phyloP scores from a whole-genome alignment of 2,329 filamentous ascomycete genomes.

The Lecanicillium sp. region DNA sequence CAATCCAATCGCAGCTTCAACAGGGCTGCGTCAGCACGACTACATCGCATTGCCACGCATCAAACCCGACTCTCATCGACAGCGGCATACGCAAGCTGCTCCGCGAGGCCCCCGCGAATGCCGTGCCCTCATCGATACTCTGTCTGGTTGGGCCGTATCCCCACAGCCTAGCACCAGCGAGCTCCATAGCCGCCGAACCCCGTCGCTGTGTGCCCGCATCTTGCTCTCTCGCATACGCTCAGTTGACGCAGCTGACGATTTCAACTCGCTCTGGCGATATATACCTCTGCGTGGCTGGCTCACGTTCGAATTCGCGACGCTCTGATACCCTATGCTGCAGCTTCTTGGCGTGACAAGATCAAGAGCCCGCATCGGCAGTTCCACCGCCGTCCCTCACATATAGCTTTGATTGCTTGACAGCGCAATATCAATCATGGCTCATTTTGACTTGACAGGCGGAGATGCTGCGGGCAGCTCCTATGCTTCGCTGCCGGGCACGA shows the following conservation, averaged over 20 bases:
- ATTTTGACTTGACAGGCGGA: constrained; percentile 24
- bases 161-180: neutral
- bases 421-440: constrained; percentile 22
- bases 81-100: constrained; percentile 7
- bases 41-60: neutral
- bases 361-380: too few species aligned
- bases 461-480: constrained; percentile 25
- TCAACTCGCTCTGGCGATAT: too few species aligned
- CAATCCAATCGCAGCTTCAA: neutral
- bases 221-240: neutral
- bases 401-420: neutral
- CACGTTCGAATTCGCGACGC: neutral
- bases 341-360: neutral
- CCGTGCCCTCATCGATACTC: neutral
- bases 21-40: constrained; percentile 8
- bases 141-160: neutral
- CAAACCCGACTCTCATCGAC: neutral
- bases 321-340: neutral
- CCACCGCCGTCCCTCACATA: neutral
- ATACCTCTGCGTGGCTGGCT: constrained; percentile 4
- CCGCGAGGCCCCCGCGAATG: neutral
- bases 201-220: neutral
- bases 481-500: constrained; percentile 28
- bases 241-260: neutral
- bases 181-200: neutral